Base-by-base conservation (phyloP, 306 rosid species). In the Dicorynia guianensis region DNA sequence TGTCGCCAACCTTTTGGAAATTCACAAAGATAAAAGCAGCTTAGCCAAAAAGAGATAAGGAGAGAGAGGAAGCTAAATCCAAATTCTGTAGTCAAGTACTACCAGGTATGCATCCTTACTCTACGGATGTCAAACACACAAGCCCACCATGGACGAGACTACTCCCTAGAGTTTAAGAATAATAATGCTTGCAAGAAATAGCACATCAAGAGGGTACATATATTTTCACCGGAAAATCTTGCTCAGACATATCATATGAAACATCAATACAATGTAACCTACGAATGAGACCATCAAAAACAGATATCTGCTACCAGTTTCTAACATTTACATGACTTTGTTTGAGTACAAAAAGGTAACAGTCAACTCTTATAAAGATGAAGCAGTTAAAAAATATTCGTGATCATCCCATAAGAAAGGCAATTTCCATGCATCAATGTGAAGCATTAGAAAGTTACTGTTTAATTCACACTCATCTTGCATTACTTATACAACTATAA, bases 1-100 rank as follows among this genome's bases (percentile, higher is more conserved):
- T 92, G 83, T 96, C 91, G 64, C 99, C 99, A 6, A 96, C 97
- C 98, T 92, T 67, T 50, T 68, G 76, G n/a, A 82, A 56, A 54
- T 55, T 68, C 38, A 69, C 33, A 34, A 46, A 8, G 43, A 44
- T 46, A 19, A 77, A 67, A 67, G 46, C 15, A 14, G 55, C 44
- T 75, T 53, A 79, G 46, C 49, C 76, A 71, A 49, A 56, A 25
- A 58, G 11, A 76, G 44, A 72, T 17, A 25, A 25, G 30, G 30
- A 25, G 4, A 46, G 11, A n/a, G 4, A 20, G 30, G n/a, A n/a
- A n/a, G n/a, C n/a, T n/a, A n/a, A n/a, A n/a, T n/a, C n/a, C n/a
- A n/a, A n/a, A n/a, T n/a, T n/a, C n/a, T n/a, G n/a, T n/a, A n/a
- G n/a, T n/a, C n/a, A n/a, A n/a, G n/a, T n/a, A n/a, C n/a, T n/a